Evolutionary conservation across 352 stramenopile genomes (phyloP), one percentile per base, ranked within the genome.

Genomic region (Pythium utonaiense): DNA sequence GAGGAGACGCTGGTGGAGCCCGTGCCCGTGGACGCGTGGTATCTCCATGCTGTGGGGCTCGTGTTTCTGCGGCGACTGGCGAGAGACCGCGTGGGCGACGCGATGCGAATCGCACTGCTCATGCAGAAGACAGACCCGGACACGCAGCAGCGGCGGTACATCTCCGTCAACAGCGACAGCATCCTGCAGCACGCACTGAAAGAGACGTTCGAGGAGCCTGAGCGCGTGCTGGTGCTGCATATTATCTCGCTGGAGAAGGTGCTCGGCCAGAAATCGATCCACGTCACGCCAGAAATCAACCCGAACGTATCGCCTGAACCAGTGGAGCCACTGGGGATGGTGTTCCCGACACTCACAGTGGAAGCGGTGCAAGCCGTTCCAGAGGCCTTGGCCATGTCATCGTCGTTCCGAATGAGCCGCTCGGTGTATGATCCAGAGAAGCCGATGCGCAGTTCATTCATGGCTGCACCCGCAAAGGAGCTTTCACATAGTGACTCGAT

Each of bases 21-120:
- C 16, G 78, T 93, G 48, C 81, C 84, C n/a, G 78, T 91, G 40
- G 84, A 93, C 64, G 84, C 80, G 28, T 91, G 84, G 81, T 93
- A 91, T 58, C 67, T 93, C 6, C 76, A 86, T 49, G 84, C 81
- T 1, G 80, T 86, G 33, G 84, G 84, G 3, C 64, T 82, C 38
- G 85, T 75, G 44, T 93, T 91, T 61, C 57, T 93, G 51, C 77
- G 80, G 45, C 81, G 78, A 7, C 53, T 93, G 27, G 77, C 80
- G 47, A 78, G 81, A 24, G 84, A 93, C 57, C 82, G 84, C 31
- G 67, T 91, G 38, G 80, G 83, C 27, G 77, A 91, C 54, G 60
- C 64, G 10, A 71, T 83, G 63, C 64, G 44, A 36, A 81, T 91
- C 62, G 75, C 71, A 16, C 64, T 93, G 14, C 16, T 93, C 22